Base-by-base conservation (phyloP, 176 grass and related monocot species). In the Hordeum marinum region DNA sequence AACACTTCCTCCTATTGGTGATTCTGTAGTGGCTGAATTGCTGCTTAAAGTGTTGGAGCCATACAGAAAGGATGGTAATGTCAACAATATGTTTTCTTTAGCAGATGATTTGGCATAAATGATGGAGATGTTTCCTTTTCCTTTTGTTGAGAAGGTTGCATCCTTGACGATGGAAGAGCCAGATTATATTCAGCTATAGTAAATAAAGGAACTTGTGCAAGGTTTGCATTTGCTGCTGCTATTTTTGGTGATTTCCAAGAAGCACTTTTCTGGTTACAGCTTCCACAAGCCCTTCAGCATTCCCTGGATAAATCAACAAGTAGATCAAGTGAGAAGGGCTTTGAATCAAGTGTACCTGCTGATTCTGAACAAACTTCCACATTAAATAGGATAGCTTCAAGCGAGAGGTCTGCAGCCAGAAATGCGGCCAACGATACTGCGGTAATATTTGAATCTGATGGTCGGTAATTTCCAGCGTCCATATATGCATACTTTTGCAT, bases 21-120 rank as follows among this genome's bases (percentile, higher is more conserved):
- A 99, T 69, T 62, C 74, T 8, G 91, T 96, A 50, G 96, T 99
- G n/a, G 80, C 93, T 66, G 96, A 99, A 92, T 89, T 99, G 80
- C 93, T 99, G 68, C 90, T 96, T 39, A 99, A 99, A 78, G 91
- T 92, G 79, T 88, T 99, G 78, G 93, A 99, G 86, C 93, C 96
- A 76, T 99, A 99, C 76, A 91, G 93, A 79, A 94, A 92, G 84
- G 93, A 96, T 11, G 91, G 96, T 94, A 94, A 63, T 55, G 83
- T 43, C 45, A 77, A 55, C 40, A 81, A 29, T 78, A 45, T 60
- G 18, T 59, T 24, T n/a, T 80, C 59, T 68, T 25, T 11, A 60
- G 45, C 80, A 63, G 40, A 72, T 83, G 48, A 68, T 87, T 79
- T 78, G 52, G 59, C 55, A 63, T 67, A 70, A 68, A 59, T 82